These are phyloP conservation scores for Rhizophagus clarus DNA, from an alignment of 192 early-diverging fungal species.

Conservation along the genomic window DNA sequence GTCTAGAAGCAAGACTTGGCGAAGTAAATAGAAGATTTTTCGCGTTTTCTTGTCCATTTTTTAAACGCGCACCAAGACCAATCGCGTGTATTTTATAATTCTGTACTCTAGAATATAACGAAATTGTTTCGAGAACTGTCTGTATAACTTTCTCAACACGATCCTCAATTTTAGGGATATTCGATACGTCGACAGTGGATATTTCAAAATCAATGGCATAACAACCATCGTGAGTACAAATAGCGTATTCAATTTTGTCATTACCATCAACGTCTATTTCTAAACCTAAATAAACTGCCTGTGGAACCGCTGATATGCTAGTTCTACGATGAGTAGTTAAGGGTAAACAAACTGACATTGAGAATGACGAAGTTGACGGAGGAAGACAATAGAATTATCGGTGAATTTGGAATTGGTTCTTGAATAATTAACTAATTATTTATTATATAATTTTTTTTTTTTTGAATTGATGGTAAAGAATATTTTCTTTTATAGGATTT, in stretches of 20 bases:
- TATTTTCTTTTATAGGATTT: no score
- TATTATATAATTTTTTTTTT: no score
- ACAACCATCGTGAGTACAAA: constrained; percentile 73
- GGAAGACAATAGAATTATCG: neutral
- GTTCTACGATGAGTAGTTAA: neutral
- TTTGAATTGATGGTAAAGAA: no score
- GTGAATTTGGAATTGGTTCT: neutral
- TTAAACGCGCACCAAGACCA: constrained; percentile 53
- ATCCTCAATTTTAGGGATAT: neutral
- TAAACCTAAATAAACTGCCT: constrained; percentile 56
- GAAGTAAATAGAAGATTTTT: constrained; percentile 46
- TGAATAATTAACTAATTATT: no score
- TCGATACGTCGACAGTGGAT: constrained; percentile 42
- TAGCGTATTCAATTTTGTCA: constrained; percentile 53
- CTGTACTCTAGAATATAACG: constrained; percentile 56
- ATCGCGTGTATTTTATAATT: constrained; percentile 70
- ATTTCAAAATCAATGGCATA: constrained; percentile 64
- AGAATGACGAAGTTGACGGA: neutral
- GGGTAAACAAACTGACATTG: neutral
- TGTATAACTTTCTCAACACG: constrained; percentile 48
- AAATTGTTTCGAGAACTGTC: constrained; percentile 54
- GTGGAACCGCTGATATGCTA: constrained; percentile 33
- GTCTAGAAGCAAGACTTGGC: constrained; percentile 49
- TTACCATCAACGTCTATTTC: constrained; percentile 43
- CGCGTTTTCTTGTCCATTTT: constrained; percentile 38